Conservation (phyloP, 2,329 filamentous ascomycete genomes). For the Albophoma yamanashiensis region DNA sequence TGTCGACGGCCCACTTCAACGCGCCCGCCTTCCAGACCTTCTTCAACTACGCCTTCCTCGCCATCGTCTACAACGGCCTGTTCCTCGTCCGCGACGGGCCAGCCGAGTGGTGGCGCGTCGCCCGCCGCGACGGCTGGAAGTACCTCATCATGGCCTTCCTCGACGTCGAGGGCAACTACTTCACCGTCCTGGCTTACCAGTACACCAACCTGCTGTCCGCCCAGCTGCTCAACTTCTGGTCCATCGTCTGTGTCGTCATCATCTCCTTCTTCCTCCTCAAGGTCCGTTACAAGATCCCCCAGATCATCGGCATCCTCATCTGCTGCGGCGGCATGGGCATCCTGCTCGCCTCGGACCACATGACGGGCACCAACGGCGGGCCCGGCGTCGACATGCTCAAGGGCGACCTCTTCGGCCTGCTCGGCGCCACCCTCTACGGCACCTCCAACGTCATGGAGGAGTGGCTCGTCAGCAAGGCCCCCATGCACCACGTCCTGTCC, state of each 20-base stretch:
- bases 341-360: constrained; percentile 77
- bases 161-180: constrained; percentile 96
- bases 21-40: constrained; percentile 94
- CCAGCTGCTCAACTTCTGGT: constrained; percentile 98
- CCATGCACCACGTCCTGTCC: constrained; percentile 86
- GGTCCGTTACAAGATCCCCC: constrained; percentile 82
- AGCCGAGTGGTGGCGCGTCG: constrained; percentile 53
- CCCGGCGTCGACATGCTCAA: constrained; percentile 63
- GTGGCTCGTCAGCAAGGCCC: constrained; percentile 78
- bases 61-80: constrained; percentile 68
- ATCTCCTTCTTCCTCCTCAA: constrained; percentile 73
- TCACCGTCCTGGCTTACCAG: constrained; percentile 87
- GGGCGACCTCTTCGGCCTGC: constrained; percentile 83
- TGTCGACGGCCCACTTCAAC: constrained; percentile 54
- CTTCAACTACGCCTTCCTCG: constrained; percentile 86
- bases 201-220: constrained; percentile 88
- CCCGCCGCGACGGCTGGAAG: constrained; percentile 73
- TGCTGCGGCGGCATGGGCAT: constrained; percentile 87
- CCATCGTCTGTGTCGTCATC: constrained; percentile 83
- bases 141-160: constrained; percentile 88
- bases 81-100: constrained; percentile 73
- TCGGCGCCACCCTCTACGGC: constrained; percentile 86
- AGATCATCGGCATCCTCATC: constrained; percentile 78
- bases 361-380: constrained; percentile 65
- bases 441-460: constrained; percentile 87